Base-by-base conservation (phyloP, 1,139 yeast genomes). In the Yamadazyma triangularis region DNA sequence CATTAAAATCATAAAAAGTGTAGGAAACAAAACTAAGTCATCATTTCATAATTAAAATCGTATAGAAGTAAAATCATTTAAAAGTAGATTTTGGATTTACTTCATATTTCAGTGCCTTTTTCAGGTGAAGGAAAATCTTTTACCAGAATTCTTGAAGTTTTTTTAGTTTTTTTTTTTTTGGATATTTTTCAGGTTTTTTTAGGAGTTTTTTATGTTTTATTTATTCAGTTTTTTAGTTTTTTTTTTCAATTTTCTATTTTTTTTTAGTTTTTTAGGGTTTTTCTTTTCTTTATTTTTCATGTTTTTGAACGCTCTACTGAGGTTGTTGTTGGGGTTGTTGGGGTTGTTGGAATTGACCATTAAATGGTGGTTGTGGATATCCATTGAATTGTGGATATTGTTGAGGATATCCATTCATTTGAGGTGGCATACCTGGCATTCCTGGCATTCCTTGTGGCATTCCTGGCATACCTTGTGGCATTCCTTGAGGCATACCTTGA, bases 281-380 rank as follows among this genome's bases (percentile, higher is more conserved):
- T 18, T 18, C 9, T 18, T 18, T 18, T 18, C 8, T 7, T 18
- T 18, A 7, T 18, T 18, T 18, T 18, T 7, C 9, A 18, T 18
- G 6, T 18, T 18, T 6, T 18, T 18, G 20, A 7, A 7, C 9
- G 20, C 9, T 18, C 20, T 18, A 18, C 9, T 18, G 20, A 6
- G 20, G 23, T 11, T 25, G 29, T 27, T 28, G 27, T 36, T 35
- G 34, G 25, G 30, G 24, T 25, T 22, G 30, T 35, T 33, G 27
- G 8, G 40, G 42, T 29, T 41, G 50, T 26, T 37, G 53, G 22
- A 40, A 46, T 29, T 51, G 62, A 23, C 56, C 58, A 27, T 51
- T 50, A 43, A 42, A 53, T 33, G 52, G 63, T 15, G 54, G 60
- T 27, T 44, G 48, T 13, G 47, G 54, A 30, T 46, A 45, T 13